phyloP scores from a whole-genome alignment of 305 asterid genomes.

The Andrographis paniculata region DNA sequence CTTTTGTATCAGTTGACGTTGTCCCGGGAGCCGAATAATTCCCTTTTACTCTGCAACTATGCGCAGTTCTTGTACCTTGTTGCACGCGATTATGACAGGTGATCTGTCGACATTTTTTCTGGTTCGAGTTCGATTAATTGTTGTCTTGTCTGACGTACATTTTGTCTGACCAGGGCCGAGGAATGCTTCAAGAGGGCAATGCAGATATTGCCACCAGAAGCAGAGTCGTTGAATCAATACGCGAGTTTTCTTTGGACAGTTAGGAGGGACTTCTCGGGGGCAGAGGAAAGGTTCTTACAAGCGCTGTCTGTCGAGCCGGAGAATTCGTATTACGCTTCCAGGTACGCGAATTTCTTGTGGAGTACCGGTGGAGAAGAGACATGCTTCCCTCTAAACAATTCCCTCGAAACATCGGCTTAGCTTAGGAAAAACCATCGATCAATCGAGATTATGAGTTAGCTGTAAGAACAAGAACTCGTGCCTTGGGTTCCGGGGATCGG shows the following conservation, averaged over 20 bases:
- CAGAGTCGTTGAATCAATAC: conserved; percentile 50
- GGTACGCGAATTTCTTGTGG: conserved; percentile 84
- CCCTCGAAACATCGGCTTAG: conserved; percentile 2
- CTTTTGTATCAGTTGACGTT: conserved; percentile 51
- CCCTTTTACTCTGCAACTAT: conserved; percentile 66
- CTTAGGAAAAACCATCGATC: neutral
- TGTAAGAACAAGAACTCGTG: conserved; percentile 12
- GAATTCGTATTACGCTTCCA: conserved; percentile 39
- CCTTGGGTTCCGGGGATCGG: too few relatives aligned
- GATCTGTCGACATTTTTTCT: conserved; percentile 6
- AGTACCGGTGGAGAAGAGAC: conserved; percentile 85
- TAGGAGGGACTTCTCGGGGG: conserved; percentile 50
- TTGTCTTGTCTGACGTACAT: neutral
- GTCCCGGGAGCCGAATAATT: conserved; percentile 52
- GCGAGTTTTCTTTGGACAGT: conserved; percentile 75
- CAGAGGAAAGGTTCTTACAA: conserved; percentile 63
- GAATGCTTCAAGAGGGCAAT: conserved; percentile 67
- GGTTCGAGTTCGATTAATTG: neutral
- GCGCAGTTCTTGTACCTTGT: conserved; percentile 61
- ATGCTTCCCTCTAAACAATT: conserved; percentile 43
- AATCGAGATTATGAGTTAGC: neutral
- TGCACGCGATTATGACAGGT: conserved; percentile 63
- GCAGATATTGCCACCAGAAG: conserved; percentile 46
- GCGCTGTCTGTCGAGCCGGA: conserved; percentile 49
- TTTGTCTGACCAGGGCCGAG: conserved; percentile 52